Base-by-base conservation (phyloP, 1,139 yeast genomes). In the Lodderomyces orthopsilosis region DNA sequence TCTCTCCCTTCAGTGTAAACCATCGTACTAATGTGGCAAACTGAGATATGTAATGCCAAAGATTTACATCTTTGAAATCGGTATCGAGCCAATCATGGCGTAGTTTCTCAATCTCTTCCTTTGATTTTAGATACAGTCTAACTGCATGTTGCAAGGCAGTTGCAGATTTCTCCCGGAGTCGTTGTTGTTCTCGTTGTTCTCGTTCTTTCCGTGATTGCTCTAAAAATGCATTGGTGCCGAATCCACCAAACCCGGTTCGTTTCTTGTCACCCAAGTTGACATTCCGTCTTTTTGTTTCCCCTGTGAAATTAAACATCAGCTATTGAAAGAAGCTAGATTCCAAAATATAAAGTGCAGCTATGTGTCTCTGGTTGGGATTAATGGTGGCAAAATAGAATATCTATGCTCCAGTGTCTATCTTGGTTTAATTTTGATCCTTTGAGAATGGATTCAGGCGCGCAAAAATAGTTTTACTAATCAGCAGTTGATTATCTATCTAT, bases 201-300 rank as follows among this genome's bases (percentile, higher is more conserved):
- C 98, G 71, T 50, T 87, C 91, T 35, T 66, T 65, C 51, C 79
- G 78, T 4, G 95, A 81, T 49, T 75, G 79, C 48, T 77, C 79
- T 17, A 91, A 64, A 46, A 60, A 58, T 50, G 57, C 44, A 12
- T 45, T 28, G 46, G 34, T 15, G 19, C 34, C 34, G 19, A 30
- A 30, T 30, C 34, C 32, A 60, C 56, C 42, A 30, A 34, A 41
- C 40, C 57, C 51, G 8, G 40, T 19, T 40, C 63, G 58, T 18
- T 68, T 62, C 36, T 66, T 55, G 45, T 85, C 85, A 3, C 96
- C 94, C 38, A 90, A 69, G 58, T 91, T 90, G 50, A 91, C 84
- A 34, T 75, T 77, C 46, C 96, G 68, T 51, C 78, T 75, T 51
- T 71, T 74, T 4, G 75, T 74, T 45, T 76, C 77, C 2, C 94